Percentiles rank a stretch among this genome's conserved stretches.
Conservation (phyloP, 805 yeast species). For the Teunomyces atbi region DNA sequence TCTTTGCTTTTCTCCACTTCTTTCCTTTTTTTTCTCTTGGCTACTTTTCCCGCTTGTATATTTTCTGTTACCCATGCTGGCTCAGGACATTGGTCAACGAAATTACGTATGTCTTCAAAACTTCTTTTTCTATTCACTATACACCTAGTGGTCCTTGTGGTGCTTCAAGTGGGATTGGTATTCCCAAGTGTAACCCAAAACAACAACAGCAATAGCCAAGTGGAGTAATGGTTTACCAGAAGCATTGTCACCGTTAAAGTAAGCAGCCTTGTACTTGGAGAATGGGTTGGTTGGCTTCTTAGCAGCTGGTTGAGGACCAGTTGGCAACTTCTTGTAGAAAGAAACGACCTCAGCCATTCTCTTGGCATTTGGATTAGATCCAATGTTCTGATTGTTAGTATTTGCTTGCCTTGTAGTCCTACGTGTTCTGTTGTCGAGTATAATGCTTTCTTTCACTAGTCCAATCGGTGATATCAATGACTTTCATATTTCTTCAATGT, state of each 20-base stretch:
- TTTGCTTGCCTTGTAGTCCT: neutral
- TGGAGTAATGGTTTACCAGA: constrained; percentile 82
- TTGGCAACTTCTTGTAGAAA: constrained; percentile 94
- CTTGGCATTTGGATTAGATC: constrained; percentile 94
- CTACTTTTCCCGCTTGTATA: neutral
- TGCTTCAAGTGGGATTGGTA: constrained; percentile 81
- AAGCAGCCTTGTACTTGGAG: constrained; percentile 81
- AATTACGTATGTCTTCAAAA: neutral
- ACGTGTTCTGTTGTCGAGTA: neutral
- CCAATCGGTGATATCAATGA: too few species aligned
- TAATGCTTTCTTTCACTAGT: neutral
- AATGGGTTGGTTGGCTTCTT: constrained; percentile 64
- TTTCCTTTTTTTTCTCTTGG: too few species aligned
- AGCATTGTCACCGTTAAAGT: constrained; percentile 80
- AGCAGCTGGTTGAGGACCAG: constrained; percentile 80
- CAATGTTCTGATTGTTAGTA: constrained; percentile 66
- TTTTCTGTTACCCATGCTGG: neutral
- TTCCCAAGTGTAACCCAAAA: constrained; percentile 86
- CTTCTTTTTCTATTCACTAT: neutral
- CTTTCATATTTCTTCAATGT: constrained; percentile 7
- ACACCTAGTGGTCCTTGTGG: constrained; percentile 14
- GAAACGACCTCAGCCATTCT: constrained; percentile 93
- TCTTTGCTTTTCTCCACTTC: too few species aligned
- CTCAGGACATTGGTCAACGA: too few species aligned
- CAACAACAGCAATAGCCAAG: constrained; percentile 63